Conservation (phyloP, 2,329 filamentous ascomycete species). For the Beauveria bassiana region DNA sequence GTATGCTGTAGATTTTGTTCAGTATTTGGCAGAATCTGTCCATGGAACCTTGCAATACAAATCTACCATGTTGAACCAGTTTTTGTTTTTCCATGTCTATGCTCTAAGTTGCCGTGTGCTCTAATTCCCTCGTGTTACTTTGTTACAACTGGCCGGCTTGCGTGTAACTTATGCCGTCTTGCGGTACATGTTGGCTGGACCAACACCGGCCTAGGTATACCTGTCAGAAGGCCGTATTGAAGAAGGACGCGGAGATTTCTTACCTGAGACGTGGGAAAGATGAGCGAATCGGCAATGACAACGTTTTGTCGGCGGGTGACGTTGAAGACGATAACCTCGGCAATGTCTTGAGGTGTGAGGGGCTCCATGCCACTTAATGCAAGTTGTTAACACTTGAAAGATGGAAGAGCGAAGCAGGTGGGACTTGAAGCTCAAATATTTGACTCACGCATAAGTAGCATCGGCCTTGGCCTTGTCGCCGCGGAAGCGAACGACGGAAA, state of each 20-base stretch:
- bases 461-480: slow-evolving; percentile 86
- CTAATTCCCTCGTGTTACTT: neutral
- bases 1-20: neutral
- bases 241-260: neutral
- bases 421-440: slow-evolving; percentile 8
- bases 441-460: slow-evolving; percentile 73
- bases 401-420: neutral
- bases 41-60: neutral
- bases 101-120: slow-evolving; percentile 1
- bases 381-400: neutral
- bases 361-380: slow-evolving; percentile 61
- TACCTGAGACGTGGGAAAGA: slow-evolving; percentile 88
- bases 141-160: no score
- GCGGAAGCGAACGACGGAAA: slow-evolving; percentile 79
- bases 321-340: slow-evolving; percentile 81
- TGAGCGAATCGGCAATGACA: slow-evolving; percentile 76
- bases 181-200: slow-evolving; percentile 2
- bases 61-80: neutral
- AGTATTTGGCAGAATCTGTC: neutral
- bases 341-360: slow-evolving; percentile 82
- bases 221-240: neutral
- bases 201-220: neutral
- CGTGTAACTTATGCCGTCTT: neutral
- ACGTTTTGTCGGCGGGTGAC: slow-evolving; percentile 83
- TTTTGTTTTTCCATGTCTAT: neutral